Evolutionary conservation across 202 grass and related monocot genomes (phyloP), one percentile per base, ranked within the genome.

Genomic region (Musa balbisiana): DNA sequence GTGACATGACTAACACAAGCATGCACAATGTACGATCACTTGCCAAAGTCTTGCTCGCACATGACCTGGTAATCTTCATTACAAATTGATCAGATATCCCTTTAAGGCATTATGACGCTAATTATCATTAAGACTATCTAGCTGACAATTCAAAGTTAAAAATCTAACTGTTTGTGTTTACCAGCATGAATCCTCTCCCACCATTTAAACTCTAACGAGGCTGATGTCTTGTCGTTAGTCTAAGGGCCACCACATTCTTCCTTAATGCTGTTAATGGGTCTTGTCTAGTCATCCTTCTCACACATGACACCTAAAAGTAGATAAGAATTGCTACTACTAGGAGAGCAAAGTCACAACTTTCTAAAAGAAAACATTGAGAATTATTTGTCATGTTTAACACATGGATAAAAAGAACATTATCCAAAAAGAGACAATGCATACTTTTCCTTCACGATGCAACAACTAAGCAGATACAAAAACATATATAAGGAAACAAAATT

Each of bases 401-500:
- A 50, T 50, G 8, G 6, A 43, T 49, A 49, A 14, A 69, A 51
- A 49, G 8, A 51, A 43, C 9, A 69, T 8, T 43, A 43, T 43
- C 33, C 33, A 43, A 43, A 43, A 43, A 43, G 33, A 43, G 33
- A 17, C 58, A 62, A 8, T 15, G 6, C 16, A 17, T 62, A 17
- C 20, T 17, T 62, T 62, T 62, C 20, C 58, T 62, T 62, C 13
- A 62, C 4, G 33, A 43, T 43, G n/a, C 2, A 14, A 55, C 9
- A 10, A 51, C 27, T 53, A 16, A 78, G 24, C 21, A 72, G 66
- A 76, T 9, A 51, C 15, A 16, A 33, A 71, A 24, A 69, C 74
- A 29, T 60, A 77, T 56, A 76, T 76, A 24, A 73, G 29, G 59
- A 58, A 58, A 69, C 17, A n/a, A 78, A 85, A 76, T 23, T 17